Conservation (phyloP, 352 stramenopile genomes). For the Blastocystis sp. region DNA sequence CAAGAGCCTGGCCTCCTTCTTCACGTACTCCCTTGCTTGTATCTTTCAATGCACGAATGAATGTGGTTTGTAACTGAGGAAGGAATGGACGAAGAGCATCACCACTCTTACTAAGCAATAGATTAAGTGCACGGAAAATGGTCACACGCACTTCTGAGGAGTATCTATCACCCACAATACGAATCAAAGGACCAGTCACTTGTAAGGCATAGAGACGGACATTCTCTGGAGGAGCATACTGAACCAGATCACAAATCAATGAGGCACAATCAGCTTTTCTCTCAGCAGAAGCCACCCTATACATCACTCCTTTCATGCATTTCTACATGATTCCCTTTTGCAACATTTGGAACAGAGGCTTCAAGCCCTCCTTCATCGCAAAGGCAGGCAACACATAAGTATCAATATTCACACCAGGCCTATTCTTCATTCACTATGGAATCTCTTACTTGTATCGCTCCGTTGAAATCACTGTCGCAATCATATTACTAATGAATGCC, state of each 20-base stretch:
- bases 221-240: constrained; percentile 60
- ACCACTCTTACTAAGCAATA: constrained; percentile 92
- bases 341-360: constrained; percentile 48
- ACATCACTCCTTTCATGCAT: neutral
- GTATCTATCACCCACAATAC: constrained; percentile 98
- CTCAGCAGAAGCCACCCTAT: constrained; percentile 47
- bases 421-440: constrained; percentile 76
- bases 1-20: constrained; percentile 85
- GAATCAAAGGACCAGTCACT: constrained; percentile 89
- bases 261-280: constrained; percentile 40
- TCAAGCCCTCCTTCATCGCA: constrained; percentile 36
- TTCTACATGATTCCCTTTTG: constrained; percentile 59
- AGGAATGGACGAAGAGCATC: constrained; percentile 96
- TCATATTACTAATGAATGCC: constrained; percentile 91
- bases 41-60: constrained; percentile 90
- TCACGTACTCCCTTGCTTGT: constrained; percentile 85
- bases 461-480: constrained; percentile 86
- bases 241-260: constrained; percentile 58
- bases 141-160: constrained; percentile 92
- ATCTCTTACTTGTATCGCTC: constrained; percentile 87
- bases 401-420: constrained; percentile 15
- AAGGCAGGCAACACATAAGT: constrained; percentile 58
- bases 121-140: constrained; percentile 91
- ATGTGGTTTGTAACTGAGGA: constrained; percentile 98
- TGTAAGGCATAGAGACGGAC: constrained; percentile 89